phyloP scores from a whole-genome alignment of 2,329 filamentous ascomycete species.

The Aspergillus melleus region DNA sequence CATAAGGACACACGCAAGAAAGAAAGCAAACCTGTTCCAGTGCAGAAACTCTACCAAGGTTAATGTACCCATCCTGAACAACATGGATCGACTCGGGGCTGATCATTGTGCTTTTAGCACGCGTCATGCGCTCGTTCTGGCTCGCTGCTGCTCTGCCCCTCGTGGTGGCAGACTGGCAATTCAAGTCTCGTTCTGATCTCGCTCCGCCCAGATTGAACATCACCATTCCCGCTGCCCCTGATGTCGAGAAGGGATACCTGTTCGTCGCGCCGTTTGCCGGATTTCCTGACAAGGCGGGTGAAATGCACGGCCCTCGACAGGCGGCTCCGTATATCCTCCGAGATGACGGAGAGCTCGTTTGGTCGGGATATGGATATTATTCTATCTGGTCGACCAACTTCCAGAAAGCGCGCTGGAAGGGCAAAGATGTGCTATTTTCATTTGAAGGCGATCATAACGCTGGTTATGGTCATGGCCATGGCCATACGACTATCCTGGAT shows the following conservation, averaged over 20 bases:
- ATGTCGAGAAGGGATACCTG: constrained; percentile 39
- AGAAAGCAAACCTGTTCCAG: constrained; percentile 4
- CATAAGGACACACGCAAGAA: neutral
- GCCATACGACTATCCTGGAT: constrained; percentile 55
- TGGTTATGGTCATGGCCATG: constrained; percentile 55
- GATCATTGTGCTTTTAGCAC: constrained; percentile 24
- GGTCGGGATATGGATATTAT: constrained; percentile 57
- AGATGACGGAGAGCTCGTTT: constrained; percentile 56
- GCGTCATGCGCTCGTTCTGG: constrained; percentile 13
- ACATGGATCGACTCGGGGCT: constrained; percentile 22
- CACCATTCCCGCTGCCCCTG: constrained; percentile 37
- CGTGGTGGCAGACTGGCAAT: constrained; percentile 47
- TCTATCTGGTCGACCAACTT: constrained; percentile 57
- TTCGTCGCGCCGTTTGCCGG: constrained; percentile 41
- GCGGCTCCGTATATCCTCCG: constrained; percentile 58
- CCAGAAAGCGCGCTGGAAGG: constrained; percentile 49
- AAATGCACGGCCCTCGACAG: constrained; percentile 45
- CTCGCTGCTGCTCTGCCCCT: constrained; percentile 18
- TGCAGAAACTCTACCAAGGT: constrained; percentile 26
- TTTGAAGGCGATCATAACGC: constrained; percentile 57
- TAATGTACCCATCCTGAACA: constrained; percentile 32
- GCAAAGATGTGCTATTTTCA: constrained; percentile 53
- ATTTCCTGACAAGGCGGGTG: constrained; percentile 18
- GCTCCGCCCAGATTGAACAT: constrained; percentile 45
- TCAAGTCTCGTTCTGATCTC: constrained; percentile 50